Base-by-base conservation (phyloP, 23 red algal species). In the Porphyridium purpureum region DNA sequence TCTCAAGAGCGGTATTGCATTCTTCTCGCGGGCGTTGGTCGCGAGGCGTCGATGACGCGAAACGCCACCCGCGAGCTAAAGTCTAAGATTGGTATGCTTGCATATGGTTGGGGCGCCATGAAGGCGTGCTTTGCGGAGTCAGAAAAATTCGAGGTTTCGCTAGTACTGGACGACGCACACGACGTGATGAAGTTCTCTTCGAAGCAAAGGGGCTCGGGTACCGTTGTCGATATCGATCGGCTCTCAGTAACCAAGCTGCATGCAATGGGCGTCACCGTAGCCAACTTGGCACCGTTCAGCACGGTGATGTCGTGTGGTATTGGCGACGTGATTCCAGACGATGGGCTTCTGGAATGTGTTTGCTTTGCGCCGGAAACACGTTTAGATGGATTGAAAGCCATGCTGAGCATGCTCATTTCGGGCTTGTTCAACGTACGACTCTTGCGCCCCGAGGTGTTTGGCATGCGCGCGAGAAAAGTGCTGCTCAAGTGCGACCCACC, bases 261-360 rank as follows among this genome's bases (percentile, higher is more conserved):
- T 21, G 47, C 72, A 27, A 55, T 30, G 36, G 76, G 64, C 6
- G 53, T 72, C 14, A 82, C 76, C 5, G 57, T 82, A 0, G 65
- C 65, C 11, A 82, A 82, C 51, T 55, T 58, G 2, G 76, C 76
- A 26, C 76, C 65, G 27, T 30, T 64, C 0, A 72, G 64, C 1
- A 41, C 52, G 19, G 76, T 72, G 26, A 31, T 82, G 31, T 64
- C 76, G 33, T 66, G 70, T 5, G 76, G 76, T 32, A 31, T 82
- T 6, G 76, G 76, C 32, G 7, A 34, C 5, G 48, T 72, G 4
- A 24, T 21, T 21, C 76, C 65, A 22, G 66, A 82, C 29, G 76
- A 72, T 57, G 76, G 57, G 19, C 31, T 62, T 22, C 11, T 82
- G 26, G 76, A 82, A 28, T 54, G 64, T 11, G 65, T 82, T 22